Conservation (phyloP, 2,329 filamentous ascomycete genomes). For the Biscogniauxia marginata region DNA sequence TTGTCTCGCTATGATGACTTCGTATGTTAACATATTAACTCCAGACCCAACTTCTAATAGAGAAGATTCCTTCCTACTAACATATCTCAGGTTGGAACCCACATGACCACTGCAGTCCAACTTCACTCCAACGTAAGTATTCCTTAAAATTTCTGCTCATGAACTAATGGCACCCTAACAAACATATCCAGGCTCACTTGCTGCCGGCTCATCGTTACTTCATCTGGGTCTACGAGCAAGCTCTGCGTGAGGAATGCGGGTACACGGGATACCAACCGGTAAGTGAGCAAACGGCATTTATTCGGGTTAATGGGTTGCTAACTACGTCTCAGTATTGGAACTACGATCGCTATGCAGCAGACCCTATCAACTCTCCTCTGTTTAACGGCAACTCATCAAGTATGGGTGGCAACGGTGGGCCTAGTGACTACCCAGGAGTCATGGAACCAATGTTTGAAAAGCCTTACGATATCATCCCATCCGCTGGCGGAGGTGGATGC, state of each 20-base stretch:
- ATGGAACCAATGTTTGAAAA: conserved; percentile 30
- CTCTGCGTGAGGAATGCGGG: conserved; percentile 34
- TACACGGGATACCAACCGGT: conserved; percentile 35
- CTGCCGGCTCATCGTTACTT: conserved; percentile 33
- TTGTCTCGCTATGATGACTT: conserved; percentile 34
- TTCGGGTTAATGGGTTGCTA: too few species aligned
- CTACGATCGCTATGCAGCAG: conserved; percentile 48
- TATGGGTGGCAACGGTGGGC: conserved; percentile 47
- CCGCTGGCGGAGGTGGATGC: conserved; percentile 55
- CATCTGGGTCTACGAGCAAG: conserved; percentile 32
- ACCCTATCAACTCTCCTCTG: conserved; percentile 48
- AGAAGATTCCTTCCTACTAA: not conserved
- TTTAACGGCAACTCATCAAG: conserved; percentile 54
- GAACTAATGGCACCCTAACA: too few species aligned
- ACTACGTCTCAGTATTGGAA: conserved; percentile 44
- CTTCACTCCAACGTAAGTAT: conserved; percentile 29
- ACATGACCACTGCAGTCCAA: conserved; percentile 30
- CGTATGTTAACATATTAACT: too few species aligned
- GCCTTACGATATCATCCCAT: conserved; percentile 40
- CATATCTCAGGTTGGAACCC: too few species aligned
- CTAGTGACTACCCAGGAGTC: conserved; percentile 24
- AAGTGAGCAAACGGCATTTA: too few species aligned
- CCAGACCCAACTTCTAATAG: not conserved
- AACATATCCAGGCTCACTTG: too few species aligned
- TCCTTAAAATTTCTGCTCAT: too few species aligned